Percentiles rank a stretch among this genome's conserved stretches.
Evolutionary conservation across 1,139 yeast species (phyloP).

Genomic region (Scheffersomyces lignicola): DNA sequence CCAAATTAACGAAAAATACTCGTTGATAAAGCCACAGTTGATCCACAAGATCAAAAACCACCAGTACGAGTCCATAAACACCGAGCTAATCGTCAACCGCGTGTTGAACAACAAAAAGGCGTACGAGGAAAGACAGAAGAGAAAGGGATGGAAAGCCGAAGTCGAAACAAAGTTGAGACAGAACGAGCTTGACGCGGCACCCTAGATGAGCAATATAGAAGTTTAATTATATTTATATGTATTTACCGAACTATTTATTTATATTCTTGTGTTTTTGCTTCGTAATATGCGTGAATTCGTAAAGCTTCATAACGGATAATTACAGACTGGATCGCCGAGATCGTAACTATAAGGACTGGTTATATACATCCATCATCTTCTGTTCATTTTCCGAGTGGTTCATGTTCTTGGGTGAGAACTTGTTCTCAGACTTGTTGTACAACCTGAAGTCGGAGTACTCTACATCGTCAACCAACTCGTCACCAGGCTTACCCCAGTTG

Average conservation of each 20-base stretch:
- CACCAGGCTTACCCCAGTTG: slow-evolving; percentile 75
- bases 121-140: slow-evolving; percentile 76
- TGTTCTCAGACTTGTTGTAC: slow-evolving; percentile 25
- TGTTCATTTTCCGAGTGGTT: slow-evolving; percentile 37
- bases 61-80: slow-evolving; percentile 57
- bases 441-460: slow-evolving; percentile 12
- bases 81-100: slow-evolving; percentile 65
- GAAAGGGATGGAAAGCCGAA: slow-evolving; percentile 72
- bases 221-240: neutral
- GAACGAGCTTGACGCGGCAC: slow-evolving; percentile 13
- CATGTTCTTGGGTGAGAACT: slow-evolving; percentile 34
- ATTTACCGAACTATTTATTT: slow-evolving; percentile 5
- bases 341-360: no score
- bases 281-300: no score
- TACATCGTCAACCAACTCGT: slow-evolving; percentile 51
- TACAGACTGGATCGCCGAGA: no score
- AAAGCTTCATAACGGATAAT: no score
- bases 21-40: slow-evolving; percentile 15
- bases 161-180: slow-evolving; percentile 31
- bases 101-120: slow-evolving; percentile 64
- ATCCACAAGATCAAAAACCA: slow-evolving; percentile 52
- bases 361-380: slow-evolving; percentile 23
- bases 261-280: slow-evolving; percentile 3
- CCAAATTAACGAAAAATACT: slow-evolving; percentile 14
- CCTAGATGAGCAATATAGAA: neutral